Evolutionary conservation across 441 rosid genomes (phyloP).

Genomic region (Populus hybrid): DNA sequence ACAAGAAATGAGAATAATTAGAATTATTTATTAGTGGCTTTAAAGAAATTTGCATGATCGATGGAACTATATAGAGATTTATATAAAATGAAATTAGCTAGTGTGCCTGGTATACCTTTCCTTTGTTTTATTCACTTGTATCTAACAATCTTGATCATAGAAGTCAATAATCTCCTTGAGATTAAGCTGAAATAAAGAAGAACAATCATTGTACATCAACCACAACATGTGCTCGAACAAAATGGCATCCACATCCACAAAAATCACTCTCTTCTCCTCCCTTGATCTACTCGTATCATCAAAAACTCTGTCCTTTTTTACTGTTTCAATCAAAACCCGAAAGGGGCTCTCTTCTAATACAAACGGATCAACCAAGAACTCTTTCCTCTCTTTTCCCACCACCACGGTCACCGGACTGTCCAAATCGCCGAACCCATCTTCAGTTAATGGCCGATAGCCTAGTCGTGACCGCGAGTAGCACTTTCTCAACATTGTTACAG

Average conservation of each 20-base stretch:
- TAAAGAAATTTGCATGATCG: not conserved
- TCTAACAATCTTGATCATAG: constrained; percentile 53
- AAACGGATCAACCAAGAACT: constrained; percentile 57
- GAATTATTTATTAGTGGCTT: no score
- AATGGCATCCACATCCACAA: constrained; percentile 65
- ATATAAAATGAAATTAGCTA: no score
- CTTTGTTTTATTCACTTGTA: not conserved
- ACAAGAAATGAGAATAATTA: not conserved
- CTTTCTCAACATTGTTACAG: constrained; percentile 42
- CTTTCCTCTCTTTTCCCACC: constrained; percentile 71
- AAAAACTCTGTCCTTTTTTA: constrained; percentile 9
- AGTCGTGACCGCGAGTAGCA: constrained; percentile 33
- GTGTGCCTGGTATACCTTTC: not conserved
- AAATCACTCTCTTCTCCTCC: constrained; percentile 34
- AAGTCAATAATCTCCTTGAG: constrained; percentile 68
- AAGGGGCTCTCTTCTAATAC: constrained; percentile 68
- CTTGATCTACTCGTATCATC: constrained; percentile 6
- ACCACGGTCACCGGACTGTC: constrained; percentile 50
- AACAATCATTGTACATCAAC: constrained; percentile 63
- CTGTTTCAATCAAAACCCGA: constrained; percentile 42
- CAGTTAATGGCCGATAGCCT: constrained; percentile 40
- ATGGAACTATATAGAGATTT: not conserved
- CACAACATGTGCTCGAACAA: constrained; percentile 88
- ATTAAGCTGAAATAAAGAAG: constrained; percentile 64
- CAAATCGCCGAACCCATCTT: constrained; percentile 21